These are phyloP conservation scores for Podospora appendiculata DNA, from an alignment of 495 filamentous ascomycete species.

Conservation along the genomic window DNA sequence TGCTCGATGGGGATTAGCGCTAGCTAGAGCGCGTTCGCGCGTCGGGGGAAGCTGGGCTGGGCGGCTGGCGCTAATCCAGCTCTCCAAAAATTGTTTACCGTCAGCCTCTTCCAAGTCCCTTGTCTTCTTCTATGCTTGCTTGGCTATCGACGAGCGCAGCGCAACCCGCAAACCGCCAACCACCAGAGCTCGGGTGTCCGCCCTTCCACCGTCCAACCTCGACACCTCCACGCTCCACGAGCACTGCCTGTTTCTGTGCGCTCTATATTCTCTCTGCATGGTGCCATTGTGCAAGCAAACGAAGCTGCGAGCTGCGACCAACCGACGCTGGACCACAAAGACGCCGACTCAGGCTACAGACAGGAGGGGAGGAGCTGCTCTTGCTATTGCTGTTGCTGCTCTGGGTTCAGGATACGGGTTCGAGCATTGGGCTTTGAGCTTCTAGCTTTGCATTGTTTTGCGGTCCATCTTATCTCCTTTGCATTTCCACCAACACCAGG, in stretches of 20 bases:
- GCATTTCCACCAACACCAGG: too few relatives aligned
- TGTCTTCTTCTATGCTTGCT: conserved; percentile 2
- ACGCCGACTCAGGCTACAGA: not conserved
- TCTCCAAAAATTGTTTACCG: conserved; percentile 31
- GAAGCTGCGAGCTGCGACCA: conserved; percentile 7
- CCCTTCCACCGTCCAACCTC: not conserved
- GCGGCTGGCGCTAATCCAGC: conserved; percentile 17
- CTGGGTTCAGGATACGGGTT: not conserved
- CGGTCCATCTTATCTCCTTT: too few relatives aligned
- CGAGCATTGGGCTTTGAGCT: not conserved
- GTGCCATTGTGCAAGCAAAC: conserved; percentile 9
- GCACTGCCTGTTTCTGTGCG: not conserved
- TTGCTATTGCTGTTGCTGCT: not conserved
- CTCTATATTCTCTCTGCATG: conserved; percentile 5
- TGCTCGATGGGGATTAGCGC: conserved; percentile 7
- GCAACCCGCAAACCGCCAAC: not conserved
- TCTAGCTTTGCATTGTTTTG: too few relatives aligned
- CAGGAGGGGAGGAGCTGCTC: conserved; percentile 9
- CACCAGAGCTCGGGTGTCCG: not conserved
- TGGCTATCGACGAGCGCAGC: too few relatives aligned
- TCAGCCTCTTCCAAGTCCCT: conserved; percentile 12
- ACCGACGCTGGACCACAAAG: conserved; percentile 4
- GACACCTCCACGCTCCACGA: not conserved
- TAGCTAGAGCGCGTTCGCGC: conserved; percentile 18
- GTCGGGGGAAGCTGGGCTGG: not conserved